Evolutionary conservation across 2,329 filamentous ascomycete species (phyloP), one percentile per base, ranked within the genome.

Genomic region (Capronia epimyces): DNA sequence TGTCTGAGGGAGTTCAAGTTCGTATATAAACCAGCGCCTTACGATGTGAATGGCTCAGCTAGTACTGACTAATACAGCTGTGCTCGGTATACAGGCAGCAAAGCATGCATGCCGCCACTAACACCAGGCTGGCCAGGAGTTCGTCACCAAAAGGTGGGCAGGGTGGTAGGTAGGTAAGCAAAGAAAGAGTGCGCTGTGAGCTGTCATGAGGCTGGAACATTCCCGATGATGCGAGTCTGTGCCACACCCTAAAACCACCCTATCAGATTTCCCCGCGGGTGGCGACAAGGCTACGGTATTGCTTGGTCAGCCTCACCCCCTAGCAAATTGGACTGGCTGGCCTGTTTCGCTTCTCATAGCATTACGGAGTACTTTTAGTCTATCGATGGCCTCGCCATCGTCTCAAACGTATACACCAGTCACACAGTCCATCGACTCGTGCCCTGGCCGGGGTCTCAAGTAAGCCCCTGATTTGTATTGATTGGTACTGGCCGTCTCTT

Each of bases 221-320:
- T 49, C 49, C 21, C 18, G 44, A 51, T 20, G 42, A 31, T 51
- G 21, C 47, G 18, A 25, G 24, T 15, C 22, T 13, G 15, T 12
- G n/a, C n/a, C n/a, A n/a, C n/a, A n/a, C n/a, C n/a, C n/a, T n/a
- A n/a, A n/a, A n/a, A n/a, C 13, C 43, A 37, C 36, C 21, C 10
- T 27, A 18, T 46, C n/a, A 46, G 16, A 29, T n/a, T 50, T 49
- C 53, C 50, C 50, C 50, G 32, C 48, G 48, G 44, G n/a, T n/a
- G n/a, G n/a, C n/a, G n/a, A n/a, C 54, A 41, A 57, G 54, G 54
- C 54, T 57, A 50, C 22, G 37, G 16, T 13, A 13, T 29, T 29
- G 27, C 27, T 29, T 29, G 8, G 27, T 29, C 27, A 29, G 27
- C 27, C 27, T 29, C 27, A 29, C 27, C 27, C 8, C 27, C n/a